phyloP scores from a whole-genome alignment of 306 rosid genomes.

The Morella rubra region DNA sequence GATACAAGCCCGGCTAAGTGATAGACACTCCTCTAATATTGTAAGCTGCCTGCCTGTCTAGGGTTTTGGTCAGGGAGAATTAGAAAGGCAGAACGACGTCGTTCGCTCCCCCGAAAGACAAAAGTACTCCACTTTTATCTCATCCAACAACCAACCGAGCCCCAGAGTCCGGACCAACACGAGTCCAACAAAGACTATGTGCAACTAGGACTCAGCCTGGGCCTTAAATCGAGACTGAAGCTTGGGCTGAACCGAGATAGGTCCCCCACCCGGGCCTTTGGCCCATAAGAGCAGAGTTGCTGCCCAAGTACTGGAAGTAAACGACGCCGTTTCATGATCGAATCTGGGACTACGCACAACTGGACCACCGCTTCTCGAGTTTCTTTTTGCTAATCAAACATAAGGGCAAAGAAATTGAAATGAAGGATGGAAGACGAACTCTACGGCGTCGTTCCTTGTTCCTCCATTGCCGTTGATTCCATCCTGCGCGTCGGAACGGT shows the following conservation, averaged over 20 bases:
- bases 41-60: background rate
- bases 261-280: too few species aligned
- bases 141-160: too few species aligned
- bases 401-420: background rate
- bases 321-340: background rate
- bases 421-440: constrained; percentile 51
- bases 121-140: too few species aligned
- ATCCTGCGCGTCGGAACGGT: constrained; percentile 71
- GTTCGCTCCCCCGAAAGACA: background rate
- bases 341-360: background rate
- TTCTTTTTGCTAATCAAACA: background rate
- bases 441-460: constrained; percentile 54
- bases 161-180: too few species aligned
- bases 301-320: background rate
- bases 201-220: too few species aligned
- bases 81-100: background rate
- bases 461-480: constrained; percentile 62
- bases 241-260: background rate
- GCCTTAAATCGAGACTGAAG: too few species aligned
- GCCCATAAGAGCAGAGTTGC: too few species aligned
- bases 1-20: too few species aligned
- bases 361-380: background rate
- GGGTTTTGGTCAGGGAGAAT: background rate
- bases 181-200: too few species aligned
- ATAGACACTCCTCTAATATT: too few species aligned